Percentiles rank a stretch among this genome's conserved stretches.
phyloP scores from a whole-genome alignment of 2,329 filamentous ascomycete genomes.

The Phaeophleospora eucalypticola region DNA sequence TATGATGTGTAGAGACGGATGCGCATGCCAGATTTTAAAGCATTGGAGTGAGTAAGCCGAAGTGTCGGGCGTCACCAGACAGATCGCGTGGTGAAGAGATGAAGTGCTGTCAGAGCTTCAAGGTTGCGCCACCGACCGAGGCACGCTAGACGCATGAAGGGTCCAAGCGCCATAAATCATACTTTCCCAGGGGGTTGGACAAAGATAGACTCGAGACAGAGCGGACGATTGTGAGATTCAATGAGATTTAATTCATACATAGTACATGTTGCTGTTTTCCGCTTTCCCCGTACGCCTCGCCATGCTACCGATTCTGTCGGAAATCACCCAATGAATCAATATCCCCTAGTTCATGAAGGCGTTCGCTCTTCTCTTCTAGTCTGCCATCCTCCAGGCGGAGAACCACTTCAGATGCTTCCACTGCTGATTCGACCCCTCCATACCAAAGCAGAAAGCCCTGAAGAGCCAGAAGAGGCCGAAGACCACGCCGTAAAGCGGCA shows the following conservation, averaged over 20 bases:
- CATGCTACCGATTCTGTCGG: conserved; percentile 3
- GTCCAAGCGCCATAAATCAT: too few species aligned
- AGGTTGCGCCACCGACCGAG: too few species aligned
- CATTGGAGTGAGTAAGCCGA: too few species aligned
- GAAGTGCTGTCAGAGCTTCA: too few species aligned
- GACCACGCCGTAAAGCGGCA: conserved; percentile 65
- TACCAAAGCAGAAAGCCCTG: conserved; percentile 92
- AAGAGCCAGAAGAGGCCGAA: conserved; percentile 86
- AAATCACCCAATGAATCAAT: not conserved
- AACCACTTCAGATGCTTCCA: conserved; percentile 96
- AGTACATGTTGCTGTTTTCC: conserved; percentile 11
- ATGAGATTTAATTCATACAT: conserved; percentile 1
- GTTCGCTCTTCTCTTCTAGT: conserved; percentile 35
- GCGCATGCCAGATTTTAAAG: too few species aligned
- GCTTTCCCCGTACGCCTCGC: conserved; percentile 7
- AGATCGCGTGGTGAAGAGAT: too few species aligned
- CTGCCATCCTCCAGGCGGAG: conserved; percentile 76
- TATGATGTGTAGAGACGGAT: not conserved
- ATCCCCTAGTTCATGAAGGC: not conserved
- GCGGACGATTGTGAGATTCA: not conserved
- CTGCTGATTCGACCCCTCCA: conserved; percentile 77
- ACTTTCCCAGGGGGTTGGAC: too few species aligned
- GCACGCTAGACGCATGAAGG: too few species aligned
- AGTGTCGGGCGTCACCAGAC: too few species aligned
- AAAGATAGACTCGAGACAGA: too few species aligned